Percentiles rank a stretch among this genome's conserved stretches.
phyloP scores from a whole-genome alignment of 202 grass and related monocot genomes.

The Eragrostis tef region DNA sequence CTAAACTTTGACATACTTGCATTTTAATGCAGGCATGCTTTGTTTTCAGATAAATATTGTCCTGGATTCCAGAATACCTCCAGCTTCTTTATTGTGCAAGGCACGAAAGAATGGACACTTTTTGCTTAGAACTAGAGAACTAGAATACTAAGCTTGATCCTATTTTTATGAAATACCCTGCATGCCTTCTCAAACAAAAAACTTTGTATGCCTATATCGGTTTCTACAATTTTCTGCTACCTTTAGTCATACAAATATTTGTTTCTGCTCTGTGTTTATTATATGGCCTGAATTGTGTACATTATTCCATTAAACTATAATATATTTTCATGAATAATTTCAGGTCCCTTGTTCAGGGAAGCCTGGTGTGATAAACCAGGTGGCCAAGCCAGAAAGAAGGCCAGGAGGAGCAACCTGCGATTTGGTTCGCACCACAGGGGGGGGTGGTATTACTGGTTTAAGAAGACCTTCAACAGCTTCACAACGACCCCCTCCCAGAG shows the following conservation, averaged over 20 bases:
- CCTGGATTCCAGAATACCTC: constrained; percentile 7
- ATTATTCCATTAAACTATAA: constrained; percentile 20
- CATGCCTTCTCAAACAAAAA: too few relatives aligned
- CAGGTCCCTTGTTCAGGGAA: constrained; percentile 33
- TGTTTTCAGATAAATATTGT: constrained; percentile 26
- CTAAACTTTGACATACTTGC: constrained; percentile 10
- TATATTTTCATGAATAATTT: constrained; percentile 46
- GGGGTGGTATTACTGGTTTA: constrained; percentile 39
- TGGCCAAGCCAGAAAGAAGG: constrained; percentile 45
- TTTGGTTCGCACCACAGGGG: constrained; percentile 20
- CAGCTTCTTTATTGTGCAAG: constrained; percentile 15
- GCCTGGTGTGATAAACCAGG: constrained; percentile 36
- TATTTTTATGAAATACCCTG: background rate
- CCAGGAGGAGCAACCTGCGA: constrained; percentile 42
- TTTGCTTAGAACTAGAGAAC: background rate
- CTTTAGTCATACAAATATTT: background rate
- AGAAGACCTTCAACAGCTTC: constrained; percentile 55
- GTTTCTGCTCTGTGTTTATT: constrained; percentile 13
- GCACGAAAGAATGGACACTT: constrained; percentile 18
- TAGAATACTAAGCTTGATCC: background rate
- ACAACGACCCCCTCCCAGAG: constrained; percentile 43
- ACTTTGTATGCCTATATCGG: constrained; percentile 13
- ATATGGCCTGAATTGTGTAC: background rate
- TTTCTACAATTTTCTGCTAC: background rate
- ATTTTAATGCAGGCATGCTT: constrained; percentile 7